Evolutionary conservation across 1,284 basidiomycete species (phyloP).

Genomic region (Spongiforma sp.): DNA sequence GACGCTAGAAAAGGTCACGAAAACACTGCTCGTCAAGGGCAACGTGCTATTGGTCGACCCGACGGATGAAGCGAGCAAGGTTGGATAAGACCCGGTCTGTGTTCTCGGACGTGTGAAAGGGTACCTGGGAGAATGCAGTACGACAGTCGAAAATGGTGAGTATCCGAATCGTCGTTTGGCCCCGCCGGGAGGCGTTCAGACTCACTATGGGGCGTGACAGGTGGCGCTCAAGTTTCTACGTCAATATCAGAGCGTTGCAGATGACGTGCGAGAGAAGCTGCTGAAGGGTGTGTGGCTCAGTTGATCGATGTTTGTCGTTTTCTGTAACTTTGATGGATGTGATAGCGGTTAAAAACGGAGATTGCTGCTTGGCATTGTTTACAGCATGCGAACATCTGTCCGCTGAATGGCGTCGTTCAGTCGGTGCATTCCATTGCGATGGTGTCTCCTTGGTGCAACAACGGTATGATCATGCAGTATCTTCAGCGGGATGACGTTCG

Average conservation of each 20-base stretch:
- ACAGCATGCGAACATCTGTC: slow-evolving; percentile 56
- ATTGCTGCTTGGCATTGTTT: slow-evolving; percentile 58
- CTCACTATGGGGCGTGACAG: slow-evolving; percentile 35
- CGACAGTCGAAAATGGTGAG: slow-evolving; percentile 43
- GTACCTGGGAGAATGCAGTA: slow-evolving; percentile 52
- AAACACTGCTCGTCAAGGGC: slow-evolving; percentile 56
- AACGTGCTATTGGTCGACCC: slow-evolving; percentile 54
- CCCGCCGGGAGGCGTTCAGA: no score
- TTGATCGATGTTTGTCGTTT: background rate
- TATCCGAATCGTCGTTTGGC: no score
- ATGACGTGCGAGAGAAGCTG: slow-evolving; percentile 54
- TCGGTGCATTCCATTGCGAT: slow-evolving; percentile 54
- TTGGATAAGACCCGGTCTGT: slow-evolving; percentile 46
- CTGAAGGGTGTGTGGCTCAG: slow-evolving; percentile 45
- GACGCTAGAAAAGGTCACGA: slow-evolving; percentile 55
- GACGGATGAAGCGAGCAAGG: slow-evolving; percentile 53
- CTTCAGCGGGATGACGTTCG: slow-evolving; percentile 43
- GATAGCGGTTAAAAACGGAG: slow-evolving; percentile 56
- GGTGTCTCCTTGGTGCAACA: slow-evolving; percentile 65
- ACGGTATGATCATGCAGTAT: slow-evolving; percentile 57
- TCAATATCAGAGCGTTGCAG: slow-evolving; percentile 50
- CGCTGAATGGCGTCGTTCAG: slow-evolving; percentile 56
- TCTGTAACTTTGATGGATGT: slow-evolving; percentile 3
- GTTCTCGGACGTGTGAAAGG: slow-evolving; percentile 66
- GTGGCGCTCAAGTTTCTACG: slow-evolving; percentile 62